Evolutionary conservation across 1,284 basidiomycete genomes (phyloP), one percentile per base, ranked within the genome.

Genomic region (Cutaneotrichosporon mucoides): DNA sequence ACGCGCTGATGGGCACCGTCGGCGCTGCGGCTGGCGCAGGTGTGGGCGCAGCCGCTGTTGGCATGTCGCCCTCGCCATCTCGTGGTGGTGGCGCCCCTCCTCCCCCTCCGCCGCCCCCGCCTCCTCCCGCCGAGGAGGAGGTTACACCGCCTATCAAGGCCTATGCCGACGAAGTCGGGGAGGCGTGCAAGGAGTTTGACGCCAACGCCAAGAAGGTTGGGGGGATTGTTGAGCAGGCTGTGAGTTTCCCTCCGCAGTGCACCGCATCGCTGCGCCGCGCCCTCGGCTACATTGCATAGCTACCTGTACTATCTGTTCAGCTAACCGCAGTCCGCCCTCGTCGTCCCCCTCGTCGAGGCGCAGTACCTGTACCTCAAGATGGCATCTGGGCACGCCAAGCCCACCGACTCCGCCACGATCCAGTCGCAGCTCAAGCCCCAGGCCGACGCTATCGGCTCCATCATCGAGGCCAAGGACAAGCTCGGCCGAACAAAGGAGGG

Each of bases 381-480:
- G 42, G 88, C 88, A 1, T 84, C 86, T 2, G 79, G 81, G 10
- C 94, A 91, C 81, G 85, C 85, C 71, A 92, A 94, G 75, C 92
- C 93, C 2, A 84, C 87, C 55, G 81, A 84, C 59, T 80, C 24
- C 24, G 24, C 83, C 44, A 54, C 51, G 3, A 35, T 54, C 7
- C 52, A 65, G 10, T 35, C 55, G 1, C 76, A 95, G 43, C 81
- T 97, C 38, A 80, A 80, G 38, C 90, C 90, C 3, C 84, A 96
- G 50, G 86, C 87, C 55, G 81, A 84, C 40, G 84, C 87, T 6
- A 86, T 98, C 56, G 85, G 87, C 63, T 85, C 85, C 1, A 86
- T 95, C 65, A 83, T 84, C 36, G 86, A 87, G 55, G 81, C 88
- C 64, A 92, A 93, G 77, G 92, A 97, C 66, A 85, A 86, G 57